These are phyloP conservation scores for Agroathelia rolfsii DNA, from an alignment of 1,284 basidiomycete species.

Conservation along the genomic window DNA sequence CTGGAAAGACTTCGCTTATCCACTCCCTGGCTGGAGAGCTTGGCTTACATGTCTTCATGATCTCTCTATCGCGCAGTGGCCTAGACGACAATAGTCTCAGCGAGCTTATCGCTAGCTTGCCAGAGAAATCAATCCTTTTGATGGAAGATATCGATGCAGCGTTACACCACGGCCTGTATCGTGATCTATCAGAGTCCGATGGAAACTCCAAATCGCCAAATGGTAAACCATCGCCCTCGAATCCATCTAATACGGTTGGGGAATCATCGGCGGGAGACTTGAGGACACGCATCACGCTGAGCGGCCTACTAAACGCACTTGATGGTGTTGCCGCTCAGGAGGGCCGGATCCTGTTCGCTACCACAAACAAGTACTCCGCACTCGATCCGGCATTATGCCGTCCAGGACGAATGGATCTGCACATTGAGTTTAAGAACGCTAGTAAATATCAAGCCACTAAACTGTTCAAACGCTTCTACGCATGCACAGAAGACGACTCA, in stretches of 20 bases:
- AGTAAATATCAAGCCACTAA: constrained; percentile 55
- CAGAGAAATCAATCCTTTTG: constrained; percentile 60
- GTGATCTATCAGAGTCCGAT: constrained; percentile 22
- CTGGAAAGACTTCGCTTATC: constrained; percentile 69
- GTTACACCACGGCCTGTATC: constrained; percentile 48
- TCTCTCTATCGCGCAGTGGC: constrained; percentile 62
- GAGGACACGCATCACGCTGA: constrained; percentile 45
- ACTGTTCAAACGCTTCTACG: constrained; percentile 59
- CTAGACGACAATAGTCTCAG: constrained; percentile 58
- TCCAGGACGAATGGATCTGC: constrained; percentile 75
- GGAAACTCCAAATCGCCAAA: no score
- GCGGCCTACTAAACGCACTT: constrained; percentile 64
- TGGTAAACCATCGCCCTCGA: constrained; percentile 10
- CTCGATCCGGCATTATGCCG: constrained; percentile 66
- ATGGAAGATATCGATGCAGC: constrained; percentile 79
- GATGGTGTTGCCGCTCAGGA: constrained; percentile 71
- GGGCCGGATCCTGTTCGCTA: constrained; percentile 68
- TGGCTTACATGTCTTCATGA: constrained; percentile 61
- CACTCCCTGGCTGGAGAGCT: constrained; percentile 71
- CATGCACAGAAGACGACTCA: constrained; percentile 25
- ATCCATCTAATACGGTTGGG: constrained; percentile 9
- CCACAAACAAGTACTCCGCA: constrained; percentile 59
- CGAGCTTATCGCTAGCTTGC: constrained; percentile 54
- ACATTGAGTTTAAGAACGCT: constrained; percentile 62
- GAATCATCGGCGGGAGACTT: constrained; percentile 11